Conservation (phyloP, 768 basidiomycete species). For the Termitomyces sp. region DNA sequence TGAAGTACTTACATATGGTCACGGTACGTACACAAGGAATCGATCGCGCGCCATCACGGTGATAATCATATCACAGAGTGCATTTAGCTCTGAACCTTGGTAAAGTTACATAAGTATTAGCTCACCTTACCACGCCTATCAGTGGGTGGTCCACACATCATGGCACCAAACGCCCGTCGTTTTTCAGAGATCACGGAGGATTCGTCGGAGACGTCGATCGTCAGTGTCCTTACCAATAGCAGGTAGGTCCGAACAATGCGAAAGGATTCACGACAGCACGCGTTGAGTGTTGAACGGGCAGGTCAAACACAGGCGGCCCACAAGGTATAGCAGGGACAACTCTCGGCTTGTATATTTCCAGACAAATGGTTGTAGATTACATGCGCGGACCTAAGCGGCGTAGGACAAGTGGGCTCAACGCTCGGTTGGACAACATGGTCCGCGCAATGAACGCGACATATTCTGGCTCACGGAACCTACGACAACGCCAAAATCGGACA, state of each 20-base stretch:
- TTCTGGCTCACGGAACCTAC: conserved; percentile 18
- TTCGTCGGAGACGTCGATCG: conserved; percentile 3
- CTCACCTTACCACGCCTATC: neutral
- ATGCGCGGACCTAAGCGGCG: conserved; percentile 36
- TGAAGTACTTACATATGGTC: no score
- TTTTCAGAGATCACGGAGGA: conserved; percentile 14
- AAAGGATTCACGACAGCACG: neutral
- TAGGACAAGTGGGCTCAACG: conserved; percentile 45
- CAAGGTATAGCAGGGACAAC: neutral
- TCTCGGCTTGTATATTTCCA: neutral
- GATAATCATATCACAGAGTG: no score
- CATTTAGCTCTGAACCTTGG: no score
- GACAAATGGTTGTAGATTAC: neutral
- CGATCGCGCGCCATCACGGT: no score
- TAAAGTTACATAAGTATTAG: no score
- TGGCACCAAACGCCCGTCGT: conserved; percentile 9
- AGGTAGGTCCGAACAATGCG: conserved; percentile 8
- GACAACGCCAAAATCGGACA: conserved; percentile 28
- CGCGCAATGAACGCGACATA: conserved; percentile 45
- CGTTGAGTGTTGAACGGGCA: conserved; percentile 1
- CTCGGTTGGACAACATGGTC: conserved; percentile 65
- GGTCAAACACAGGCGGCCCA: conserved; percentile 9
- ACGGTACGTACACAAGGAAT: no score
- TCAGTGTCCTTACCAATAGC: conserved; percentile 14
- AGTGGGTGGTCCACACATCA: neutral